phyloP scores from a whole-genome alignment of 1,139 yeast species.

The Kodamaea anthophila region DNA sequence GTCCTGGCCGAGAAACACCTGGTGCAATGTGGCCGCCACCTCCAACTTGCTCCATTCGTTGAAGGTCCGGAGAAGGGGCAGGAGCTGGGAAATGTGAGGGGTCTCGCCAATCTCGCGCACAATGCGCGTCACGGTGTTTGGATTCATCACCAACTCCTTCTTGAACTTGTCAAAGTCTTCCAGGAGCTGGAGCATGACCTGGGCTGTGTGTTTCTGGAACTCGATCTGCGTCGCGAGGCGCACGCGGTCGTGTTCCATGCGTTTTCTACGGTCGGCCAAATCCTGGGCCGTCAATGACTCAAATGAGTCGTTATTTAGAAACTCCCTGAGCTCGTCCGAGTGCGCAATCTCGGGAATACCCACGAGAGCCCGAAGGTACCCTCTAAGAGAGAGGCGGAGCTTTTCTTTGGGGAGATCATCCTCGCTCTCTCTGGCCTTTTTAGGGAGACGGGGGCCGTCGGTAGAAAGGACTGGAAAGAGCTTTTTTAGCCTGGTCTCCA shows the following conservation, averaged over 20 bases:
- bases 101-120: constrained; percentile 59
- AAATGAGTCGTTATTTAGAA: constrained; percentile 39
- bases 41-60: constrained; percentile 80
- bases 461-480: constrained; percentile 71
- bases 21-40: constrained; percentile 77
- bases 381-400: constrained; percentile 68
- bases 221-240: constrained; percentile 61
- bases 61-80: constrained; percentile 62
- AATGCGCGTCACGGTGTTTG: constrained; percentile 42
- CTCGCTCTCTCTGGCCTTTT: constrained; percentile 36
- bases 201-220: constrained; percentile 64
- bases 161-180: constrained; percentile 51
- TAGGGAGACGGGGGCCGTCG: constrained; percentile 45
- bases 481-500: constrained; percentile 46
- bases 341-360: constrained; percentile 51
- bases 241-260: constrained; percentile 56
- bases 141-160: constrained; percentile 42
- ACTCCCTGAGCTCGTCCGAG: constrained; percentile 45
- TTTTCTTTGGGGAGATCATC: constrained; percentile 43
- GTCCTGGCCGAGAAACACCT: constrained; percentile 73
- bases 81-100: constrained; percentile 50
- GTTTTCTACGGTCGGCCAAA: constrained; percentile 44
- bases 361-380: constrained; percentile 53
- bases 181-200: constrained; percentile 37
- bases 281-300: constrained; percentile 34